These are phyloP conservation scores for Cutaneotrichosporon sp. DNA, from an alignment of 1,284 basidiomycete species.

Conservation along the genomic window DNA sequence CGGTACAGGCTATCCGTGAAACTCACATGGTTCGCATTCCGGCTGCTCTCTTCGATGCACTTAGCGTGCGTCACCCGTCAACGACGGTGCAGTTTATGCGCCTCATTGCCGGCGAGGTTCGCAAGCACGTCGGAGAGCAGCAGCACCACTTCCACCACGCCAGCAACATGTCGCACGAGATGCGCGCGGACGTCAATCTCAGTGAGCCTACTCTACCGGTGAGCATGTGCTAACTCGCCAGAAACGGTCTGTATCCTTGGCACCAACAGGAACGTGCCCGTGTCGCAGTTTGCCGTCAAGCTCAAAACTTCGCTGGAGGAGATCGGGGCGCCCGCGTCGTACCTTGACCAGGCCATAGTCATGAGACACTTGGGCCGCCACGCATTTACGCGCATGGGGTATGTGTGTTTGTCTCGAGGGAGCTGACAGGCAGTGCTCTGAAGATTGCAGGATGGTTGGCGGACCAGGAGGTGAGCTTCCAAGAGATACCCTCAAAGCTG, in stretches of 20 bases:
- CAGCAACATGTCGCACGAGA: constrained; percentile 48
- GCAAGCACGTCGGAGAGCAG: constrained; percentile 65
- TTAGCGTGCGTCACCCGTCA: constrained; percentile 83
- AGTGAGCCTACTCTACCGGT: constrained; percentile 63
- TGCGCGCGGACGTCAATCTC: constrained; percentile 78
- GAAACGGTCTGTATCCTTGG: constrained; percentile 49
- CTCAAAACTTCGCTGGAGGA: constrained; percentile 80
- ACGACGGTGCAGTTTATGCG: constrained; percentile 93
- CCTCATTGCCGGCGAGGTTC: constrained; percentile 87
- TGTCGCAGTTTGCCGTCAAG: constrained; percentile 80
- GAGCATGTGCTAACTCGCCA: constrained; percentile 1
- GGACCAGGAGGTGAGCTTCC: constrained; percentile 64
- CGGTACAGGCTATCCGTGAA: constrained; percentile 95
- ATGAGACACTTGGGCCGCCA: constrained; percentile 84
- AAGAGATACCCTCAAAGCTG: background rate
- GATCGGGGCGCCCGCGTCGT: constrained; percentile 80
- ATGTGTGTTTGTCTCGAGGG: background rate
- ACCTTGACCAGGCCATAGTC: constrained; percentile 84
- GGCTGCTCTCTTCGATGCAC: constrained; percentile 94
- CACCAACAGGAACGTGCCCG: constrained; percentile 69
- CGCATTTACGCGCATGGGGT: constrained; percentile 81
- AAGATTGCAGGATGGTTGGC: constrained; percentile 91
- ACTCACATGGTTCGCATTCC: constrained; percentile 98
- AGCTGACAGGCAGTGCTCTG: constrained; percentile 58
- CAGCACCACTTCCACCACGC: constrained; percentile 20